Evolutionary conservation across 192 early-diverging fungal species (phyloP).

Genomic region (Entrophospora sp.): DNA sequence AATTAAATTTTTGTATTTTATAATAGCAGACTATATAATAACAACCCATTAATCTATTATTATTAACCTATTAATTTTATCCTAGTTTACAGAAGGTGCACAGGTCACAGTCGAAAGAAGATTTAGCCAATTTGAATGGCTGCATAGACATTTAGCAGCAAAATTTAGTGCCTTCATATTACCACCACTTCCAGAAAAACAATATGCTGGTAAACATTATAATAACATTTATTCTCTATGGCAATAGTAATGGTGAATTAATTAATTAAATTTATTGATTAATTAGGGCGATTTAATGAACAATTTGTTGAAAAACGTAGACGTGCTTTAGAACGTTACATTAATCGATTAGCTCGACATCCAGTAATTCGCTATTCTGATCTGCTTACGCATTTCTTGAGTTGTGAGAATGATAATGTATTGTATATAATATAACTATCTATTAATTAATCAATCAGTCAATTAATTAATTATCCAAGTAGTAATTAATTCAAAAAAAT

Average conservation of each 20-base stretch:
- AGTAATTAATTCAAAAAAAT: not conserved
- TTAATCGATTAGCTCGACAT: constrained; percentile 35
- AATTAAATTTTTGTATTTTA: not conserved
- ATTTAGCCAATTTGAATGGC: constrained; percentile 38
- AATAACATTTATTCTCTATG: not conserved
- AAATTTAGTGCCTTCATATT: constrained; percentile 35
- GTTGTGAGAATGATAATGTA: constrained; percentile 28
- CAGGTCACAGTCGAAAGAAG: constrained; percentile 35
- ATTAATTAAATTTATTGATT: not conserved
- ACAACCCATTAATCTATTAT: too few relatives aligned
- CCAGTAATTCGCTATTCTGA: constrained; percentile 36
- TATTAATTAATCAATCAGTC: too few relatives aligned
- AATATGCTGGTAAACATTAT: constrained; percentile 25
- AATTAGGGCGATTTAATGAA: constrained; percentile 32
- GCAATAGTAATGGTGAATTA: too few relatives aligned
- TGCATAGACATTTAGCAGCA: constrained; percentile 26
- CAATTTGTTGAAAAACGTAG: constrained; percentile 34
- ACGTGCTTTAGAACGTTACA: constrained; percentile 29
- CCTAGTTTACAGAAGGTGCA: constrained; percentile 29
- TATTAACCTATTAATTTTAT: too few relatives aligned
- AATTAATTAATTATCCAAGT: too few relatives aligned
- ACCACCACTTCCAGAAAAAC: constrained; percentile 34
- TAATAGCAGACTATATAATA: not conserved
- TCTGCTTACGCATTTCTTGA: constrained; percentile 35
- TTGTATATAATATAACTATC: too few relatives aligned